Conservation (phyloP, 2,329 filamentous ascomycete genomes). For the Penicillium sclerotigenum region DNA sequence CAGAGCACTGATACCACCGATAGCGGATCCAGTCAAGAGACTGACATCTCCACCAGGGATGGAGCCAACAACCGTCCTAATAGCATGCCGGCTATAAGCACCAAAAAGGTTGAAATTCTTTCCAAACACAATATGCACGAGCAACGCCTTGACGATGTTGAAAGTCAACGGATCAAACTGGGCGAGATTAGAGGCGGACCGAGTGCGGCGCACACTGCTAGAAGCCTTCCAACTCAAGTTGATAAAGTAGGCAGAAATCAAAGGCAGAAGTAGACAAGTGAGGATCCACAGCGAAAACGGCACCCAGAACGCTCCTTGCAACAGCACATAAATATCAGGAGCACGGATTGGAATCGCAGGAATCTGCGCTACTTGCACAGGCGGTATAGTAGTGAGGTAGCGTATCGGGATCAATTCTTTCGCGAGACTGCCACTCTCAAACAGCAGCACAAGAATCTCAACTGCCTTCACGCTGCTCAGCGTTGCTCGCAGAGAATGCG, state of each 20-base stretch:
- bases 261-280: slow-evolving; percentile 69
- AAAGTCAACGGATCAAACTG: slow-evolving; percentile 81
- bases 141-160: slow-evolving; percentile 80
- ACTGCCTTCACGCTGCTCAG: slow-evolving; percentile 69
- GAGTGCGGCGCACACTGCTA: slow-evolving; percentile 25
- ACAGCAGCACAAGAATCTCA: slow-evolving; percentile 62
- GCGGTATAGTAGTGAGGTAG: slow-evolving; percentile 70
- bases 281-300: slow-evolving; percentile 72
- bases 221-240: slow-evolving; percentile 66
- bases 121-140: slow-evolving; percentile 76
- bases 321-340: slow-evolving; percentile 75
- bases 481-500: slow-evolving; percentile 62
- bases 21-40: slow-evolving; percentile 41
- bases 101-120: slow-evolving; percentile 43
- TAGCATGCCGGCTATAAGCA: slow-evolving; percentile 35
- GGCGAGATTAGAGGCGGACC: slow-evolving; percentile 20
- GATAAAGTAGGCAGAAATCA: slow-evolving; percentile 79
- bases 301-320: slow-evolving; percentile 79
- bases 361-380: slow-evolving; percentile 55
- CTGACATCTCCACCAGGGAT: slow-evolving; percentile 41
- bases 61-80: slow-evolving; percentile 38
- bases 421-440: slow-evolving; percentile 70
- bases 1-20: slow-evolving; percentile 43
- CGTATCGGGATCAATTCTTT: slow-evolving; percentile 67
- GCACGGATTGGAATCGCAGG: slow-evolving; percentile 62